Conservation (phyloP, 2,329 filamentous ascomycete genomes). For the Colletotrichum eremochloae region DNA sequence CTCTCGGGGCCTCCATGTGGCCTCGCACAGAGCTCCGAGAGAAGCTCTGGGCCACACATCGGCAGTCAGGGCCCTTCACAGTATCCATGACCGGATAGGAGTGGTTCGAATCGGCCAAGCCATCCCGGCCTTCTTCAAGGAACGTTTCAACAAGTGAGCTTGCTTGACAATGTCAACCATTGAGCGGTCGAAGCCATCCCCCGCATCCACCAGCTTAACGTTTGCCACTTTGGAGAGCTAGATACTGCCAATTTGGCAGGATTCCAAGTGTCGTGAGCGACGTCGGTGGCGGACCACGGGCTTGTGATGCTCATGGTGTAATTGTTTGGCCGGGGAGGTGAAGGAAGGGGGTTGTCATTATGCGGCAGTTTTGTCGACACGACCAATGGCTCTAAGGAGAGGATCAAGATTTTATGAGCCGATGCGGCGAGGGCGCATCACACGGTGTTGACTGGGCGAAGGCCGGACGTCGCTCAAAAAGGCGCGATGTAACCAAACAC, state of each 20-base stretch:
- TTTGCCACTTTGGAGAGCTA: constrained; percentile 6
- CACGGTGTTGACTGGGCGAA: constrained; percentile 15
- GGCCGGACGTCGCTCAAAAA: background rate
- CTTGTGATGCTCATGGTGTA: background rate
- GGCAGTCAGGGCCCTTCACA: background rate
- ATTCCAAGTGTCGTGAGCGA: background rate
- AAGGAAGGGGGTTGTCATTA: background rate
- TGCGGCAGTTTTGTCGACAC: background rate
- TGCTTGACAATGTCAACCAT: constrained; percentile 24
- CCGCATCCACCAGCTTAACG: constrained; percentile 14
- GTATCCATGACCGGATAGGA: constrained; percentile 1
- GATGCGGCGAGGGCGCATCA: constrained; percentile 30
- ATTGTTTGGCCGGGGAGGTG: background rate
- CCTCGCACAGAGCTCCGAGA: constrained; percentile 7
- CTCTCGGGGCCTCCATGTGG: background rate
- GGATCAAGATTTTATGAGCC: constrained; percentile 33
- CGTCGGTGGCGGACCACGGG: constrained; percentile 3
- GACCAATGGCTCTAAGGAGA: constrained; percentile 1
- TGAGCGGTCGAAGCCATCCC: constrained; percentile 24
- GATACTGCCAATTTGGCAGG: background rate
- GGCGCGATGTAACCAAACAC: constrained; percentile 1
- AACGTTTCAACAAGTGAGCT: constrained; percentile 30
- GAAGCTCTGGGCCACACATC: constrained; percentile 22
- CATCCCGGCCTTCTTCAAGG: constrained; percentile 25
- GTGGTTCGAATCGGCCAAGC: constrained; percentile 25